Evolutionary conservation across 2,329 filamentous ascomycete species (phyloP), one percentile per base, ranked within the genome.

Genomic region (Cadophora sp.): DNA sequence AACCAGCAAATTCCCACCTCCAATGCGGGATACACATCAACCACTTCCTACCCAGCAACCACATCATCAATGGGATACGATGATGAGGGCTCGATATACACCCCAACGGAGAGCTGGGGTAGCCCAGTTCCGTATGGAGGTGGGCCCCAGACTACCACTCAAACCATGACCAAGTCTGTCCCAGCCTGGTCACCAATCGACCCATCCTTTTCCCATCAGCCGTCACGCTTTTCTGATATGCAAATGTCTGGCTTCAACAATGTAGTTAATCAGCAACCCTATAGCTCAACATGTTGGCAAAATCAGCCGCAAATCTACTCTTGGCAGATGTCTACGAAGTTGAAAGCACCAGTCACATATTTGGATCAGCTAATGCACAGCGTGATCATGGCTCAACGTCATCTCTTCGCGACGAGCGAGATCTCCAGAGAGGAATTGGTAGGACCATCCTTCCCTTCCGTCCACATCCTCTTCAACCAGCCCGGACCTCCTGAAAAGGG

Each of bases 251-350:
- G 71, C 30, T 74, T 74, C 64, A 70, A 70, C n/a, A 68, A 73
- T 33, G 20, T 72, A n/a, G 64, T 72, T 45, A 73, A 68, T 47
- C 68, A 69, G 4, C 71, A 64, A 55, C 36, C 59, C 3, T 70
- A 61, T 51, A 62, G 39, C 58, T 59, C 48, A 41, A 72, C 70
- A 36, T 71, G 70, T 62, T 76, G 73, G 74, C 74, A 77, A 68
- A 59, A 64, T n/a, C 74, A 76, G 55, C 75, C 75, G 8, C 75
- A 73, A 16, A 66, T 72, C 43, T 75, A 73, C 50, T 72, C 73
- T 4, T 76, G 75, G 74, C 74, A 76, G 59, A 73, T 76, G 8
- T 73, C 70, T 6, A 76, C 75, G 7, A 76, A 76, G 62, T 65
- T 76, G 22, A 76, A 75, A 62, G 55, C 73, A 33, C 74, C 75